Evolutionary conservation across 148 eudicot species (phyloP).

Genomic region (Pouteria glomerata): DNA sequence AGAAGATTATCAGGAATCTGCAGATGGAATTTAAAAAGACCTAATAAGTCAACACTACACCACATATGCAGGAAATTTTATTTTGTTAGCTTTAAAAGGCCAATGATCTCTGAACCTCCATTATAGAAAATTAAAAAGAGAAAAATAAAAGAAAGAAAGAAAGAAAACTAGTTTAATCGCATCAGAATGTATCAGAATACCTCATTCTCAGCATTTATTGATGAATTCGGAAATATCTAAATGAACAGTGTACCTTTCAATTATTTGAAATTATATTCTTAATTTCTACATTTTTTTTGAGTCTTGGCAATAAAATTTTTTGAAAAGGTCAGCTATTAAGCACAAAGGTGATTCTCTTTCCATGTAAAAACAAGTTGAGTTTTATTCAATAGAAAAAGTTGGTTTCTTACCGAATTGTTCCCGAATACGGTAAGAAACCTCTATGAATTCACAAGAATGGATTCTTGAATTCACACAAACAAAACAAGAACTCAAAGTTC

Average conservation of each 20-base stretch:
- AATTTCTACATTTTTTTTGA: not conserved
- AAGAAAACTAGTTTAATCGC: not conserved
- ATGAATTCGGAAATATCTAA: not conserved
- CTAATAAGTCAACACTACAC: slow-evolving; percentile 2
- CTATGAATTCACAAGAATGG: too few species aligned
- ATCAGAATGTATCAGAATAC: not conserved
- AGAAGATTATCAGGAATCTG: slow-evolving; percentile 92
- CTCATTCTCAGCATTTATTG: not conserved
- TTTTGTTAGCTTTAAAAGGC: not conserved
- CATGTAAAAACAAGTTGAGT: too few species aligned
- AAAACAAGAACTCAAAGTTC: too few species aligned
- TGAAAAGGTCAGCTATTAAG: not conserved
- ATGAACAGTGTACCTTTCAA: not conserved
- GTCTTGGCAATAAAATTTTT: too few species aligned
- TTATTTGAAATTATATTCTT: not conserved
- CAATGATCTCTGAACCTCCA: not conserved
- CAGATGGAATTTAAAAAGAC: slow-evolving; percentile 9
- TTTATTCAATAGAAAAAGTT: too few species aligned
- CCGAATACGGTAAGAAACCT: too few species aligned
- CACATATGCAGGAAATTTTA: not conserved
- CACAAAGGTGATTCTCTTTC: not conserved
- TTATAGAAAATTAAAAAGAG: too few species aligned
- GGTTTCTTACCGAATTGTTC: too few species aligned
- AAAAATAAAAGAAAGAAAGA: too few species aligned
- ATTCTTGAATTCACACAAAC: too few species aligned